Percentiles rank a stretch among this genome's conserved stretches.
Evolutionary conservation across 2,329 filamentous ascomycete species (phyloP).

Genomic region (Ophiostoma ulmi): DNA sequence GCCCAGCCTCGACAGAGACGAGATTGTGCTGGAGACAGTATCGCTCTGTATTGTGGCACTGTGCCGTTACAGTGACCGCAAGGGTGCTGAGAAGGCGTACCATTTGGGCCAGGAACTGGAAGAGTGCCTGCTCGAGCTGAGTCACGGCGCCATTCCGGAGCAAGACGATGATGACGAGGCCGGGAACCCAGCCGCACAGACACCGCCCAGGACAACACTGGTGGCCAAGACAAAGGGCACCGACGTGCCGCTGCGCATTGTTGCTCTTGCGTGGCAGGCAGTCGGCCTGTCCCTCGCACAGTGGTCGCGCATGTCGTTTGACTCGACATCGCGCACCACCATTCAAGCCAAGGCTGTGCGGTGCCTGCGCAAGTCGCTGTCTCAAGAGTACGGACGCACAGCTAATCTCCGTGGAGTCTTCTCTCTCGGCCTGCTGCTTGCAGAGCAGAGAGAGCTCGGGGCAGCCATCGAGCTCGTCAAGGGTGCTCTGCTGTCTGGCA

Average conservation of each 20-base stretch:
- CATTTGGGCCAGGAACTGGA: conserved; percentile 67
- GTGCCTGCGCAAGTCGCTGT: conserved; percentile 67
- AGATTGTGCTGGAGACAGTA: conserved; percentile 69
- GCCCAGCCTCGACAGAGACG: conserved; percentile 70
- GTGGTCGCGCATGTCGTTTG: conserved; percentile 77
- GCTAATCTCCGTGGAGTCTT: conserved; percentile 74
- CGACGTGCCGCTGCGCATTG: conserved; percentile 50
- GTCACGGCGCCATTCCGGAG: conserved; percentile 31
- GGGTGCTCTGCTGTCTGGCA: conserved; percentile 61
- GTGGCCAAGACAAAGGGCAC: conserved; percentile 27
- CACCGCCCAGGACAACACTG: conserved; percentile 22
- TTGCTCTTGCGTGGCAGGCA: conserved; percentile 73
- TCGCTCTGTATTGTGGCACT: conserved; percentile 74
- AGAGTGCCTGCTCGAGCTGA: conserved; percentile 63
- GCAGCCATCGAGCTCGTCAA: conserved; percentile 79
- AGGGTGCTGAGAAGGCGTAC: conserved; percentile 73
- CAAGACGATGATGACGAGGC: conserved; percentile 27
- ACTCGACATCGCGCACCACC: conserved; percentile 63
- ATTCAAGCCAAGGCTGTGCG: conserved; percentile 74
- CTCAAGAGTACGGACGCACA: conserved; percentile 58
- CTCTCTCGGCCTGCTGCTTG: conserved; percentile 75
- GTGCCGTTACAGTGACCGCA: conserved; percentile 70
- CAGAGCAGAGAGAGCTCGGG: conserved; percentile 76
- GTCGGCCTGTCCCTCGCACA: conserved; percentile 82
- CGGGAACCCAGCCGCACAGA: not conserved